Evolutionary conservation across 805 yeast species (phyloP).

Genomic region (Candida gorgasii): DNA sequence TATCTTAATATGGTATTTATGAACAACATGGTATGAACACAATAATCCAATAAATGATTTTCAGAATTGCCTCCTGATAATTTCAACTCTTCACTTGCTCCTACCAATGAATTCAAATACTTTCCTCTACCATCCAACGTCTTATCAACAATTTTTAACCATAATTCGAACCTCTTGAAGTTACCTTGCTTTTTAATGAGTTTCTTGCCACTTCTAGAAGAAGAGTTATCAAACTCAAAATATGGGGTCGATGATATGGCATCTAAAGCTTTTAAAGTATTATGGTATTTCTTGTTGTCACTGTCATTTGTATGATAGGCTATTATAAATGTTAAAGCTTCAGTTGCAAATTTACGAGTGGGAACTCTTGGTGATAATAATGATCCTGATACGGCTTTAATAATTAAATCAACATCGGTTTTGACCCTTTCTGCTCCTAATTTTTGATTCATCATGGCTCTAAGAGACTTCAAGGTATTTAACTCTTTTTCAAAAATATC

Average conservation of each 20-base stretch:
- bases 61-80: slow-evolving; percentile 57
- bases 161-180: slow-evolving; percentile 60
- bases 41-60: slow-evolving; percentile 66
- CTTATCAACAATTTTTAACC: slow-evolving; percentile 66
- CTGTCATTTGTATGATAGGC: slow-evolving; percentile 34
- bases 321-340: slow-evolving; percentile 56
- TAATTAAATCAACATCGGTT: slow-evolving; percentile 41
- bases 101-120: slow-evolving; percentile 82
- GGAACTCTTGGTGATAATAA: slow-evolving; percentile 71
- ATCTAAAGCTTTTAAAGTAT: slow-evolving; percentile 55
- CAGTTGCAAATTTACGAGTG: slow-evolving; percentile 80
- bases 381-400: slow-evolving; percentile 69
- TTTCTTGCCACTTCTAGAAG: slow-evolving; percentile 15
- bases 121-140: slow-evolving; percentile 85
- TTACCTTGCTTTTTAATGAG: slow-evolving; percentile 35
- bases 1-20: slow-evolving; percentile 61
- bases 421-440: slow-evolving; percentile 62
- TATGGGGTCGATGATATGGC: slow-evolving; percentile 39
- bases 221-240: slow-evolving; percentile 41
- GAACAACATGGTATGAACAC: slow-evolving; percentile 67
- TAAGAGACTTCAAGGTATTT: slow-evolving; percentile 73
- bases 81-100: slow-evolving; percentile 83
- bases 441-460: slow-evolving; percentile 65
- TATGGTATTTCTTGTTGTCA: slow-evolving; percentile 49
- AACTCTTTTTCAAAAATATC: slow-evolving; percentile 70